phyloP scores from a whole-genome alignment of 768 basidiomycete species.

The Boletus subcaerulescens region DNA sequence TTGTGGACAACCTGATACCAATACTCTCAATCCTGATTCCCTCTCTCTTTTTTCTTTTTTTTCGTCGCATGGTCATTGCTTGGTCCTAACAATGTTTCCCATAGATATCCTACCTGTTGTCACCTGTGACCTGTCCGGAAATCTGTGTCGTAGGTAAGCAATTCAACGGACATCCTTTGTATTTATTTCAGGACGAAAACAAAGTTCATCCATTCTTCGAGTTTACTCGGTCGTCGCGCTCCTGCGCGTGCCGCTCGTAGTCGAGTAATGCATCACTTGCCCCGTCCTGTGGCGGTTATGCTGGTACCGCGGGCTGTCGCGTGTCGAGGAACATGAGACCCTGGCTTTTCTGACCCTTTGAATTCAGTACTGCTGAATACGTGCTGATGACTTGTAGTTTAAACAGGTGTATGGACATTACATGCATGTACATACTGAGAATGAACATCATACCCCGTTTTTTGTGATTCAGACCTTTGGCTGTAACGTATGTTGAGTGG shows the following conservation, averaged over 20 bases:
- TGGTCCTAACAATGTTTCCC: constrained; percentile 1
- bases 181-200: constrained; percentile 51
- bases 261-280: constrained; percentile 34
- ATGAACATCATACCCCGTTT: no score
- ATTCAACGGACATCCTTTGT: neutral
- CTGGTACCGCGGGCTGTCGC: constrained; percentile 34
- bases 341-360: constrained; percentile 58
- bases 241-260: constrained; percentile 36
- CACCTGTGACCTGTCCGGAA: neutral
- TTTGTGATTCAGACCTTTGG: no score
- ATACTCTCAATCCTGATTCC: constrained; percentile 49
- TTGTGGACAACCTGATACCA: constrained; percentile 64
- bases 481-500: no score
- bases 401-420: constrained; percentile 3
- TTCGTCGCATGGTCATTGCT: neutral
- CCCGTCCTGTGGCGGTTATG: constrained; percentile 51
- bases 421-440: no score
- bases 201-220: constrained; percentile 89
- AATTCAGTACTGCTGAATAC: neutral
- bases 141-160: neutral
- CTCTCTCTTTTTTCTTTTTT: neutral
- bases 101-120: constrained; percentile 1
- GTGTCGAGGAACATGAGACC: constrained; percentile 52
- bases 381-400: constrained; percentile 7
- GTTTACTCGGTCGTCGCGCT: constrained; percentile 37